phyloP scores from a whole-genome alignment of 768 basidiomycete genomes.

The Porphyrellus cyaneotinctus region DNA sequence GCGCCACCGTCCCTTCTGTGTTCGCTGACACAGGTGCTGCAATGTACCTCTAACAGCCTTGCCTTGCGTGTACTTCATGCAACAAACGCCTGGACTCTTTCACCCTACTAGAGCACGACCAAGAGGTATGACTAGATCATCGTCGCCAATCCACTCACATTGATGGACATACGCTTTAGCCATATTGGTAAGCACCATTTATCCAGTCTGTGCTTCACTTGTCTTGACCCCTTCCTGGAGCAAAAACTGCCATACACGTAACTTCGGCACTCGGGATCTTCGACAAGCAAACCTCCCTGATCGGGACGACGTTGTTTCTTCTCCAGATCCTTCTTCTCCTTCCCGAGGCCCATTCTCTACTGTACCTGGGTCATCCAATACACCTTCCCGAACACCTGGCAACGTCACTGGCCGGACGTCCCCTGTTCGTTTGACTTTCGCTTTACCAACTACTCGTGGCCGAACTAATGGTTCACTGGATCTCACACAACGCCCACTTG shows the following conservation, averaged over 20 bases:
- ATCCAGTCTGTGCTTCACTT: not conserved
- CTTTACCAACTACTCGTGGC: constrained; percentile 28
- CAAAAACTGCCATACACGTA: constrained; percentile 77
- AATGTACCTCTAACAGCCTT: constrained; percentile 46
- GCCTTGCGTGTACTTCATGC: constrained; percentile 74
- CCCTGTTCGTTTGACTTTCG: constrained; percentile 31
- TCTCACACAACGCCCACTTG: constrained; percentile 16
- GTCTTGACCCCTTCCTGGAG: constrained; percentile 36
- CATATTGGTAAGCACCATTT: constrained; percentile 39
- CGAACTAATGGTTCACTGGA: constrained; percentile 25
- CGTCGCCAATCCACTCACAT: not conserved
- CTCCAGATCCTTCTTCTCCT: constrained; percentile 31
- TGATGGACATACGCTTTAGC: constrained; percentile 24
- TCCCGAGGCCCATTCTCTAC: constrained; percentile 21
- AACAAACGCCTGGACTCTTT: constrained; percentile 75
- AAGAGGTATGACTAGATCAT: constrained; percentile 49
- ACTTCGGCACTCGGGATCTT: constrained; percentile 72
- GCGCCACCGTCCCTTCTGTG: not conserved
- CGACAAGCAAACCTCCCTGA: constrained; percentile 67
- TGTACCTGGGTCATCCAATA: constrained; percentile 4
- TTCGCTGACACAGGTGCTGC: constrained; percentile 1
- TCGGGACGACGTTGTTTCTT: constrained; percentile 34
- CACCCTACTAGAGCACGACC: constrained; percentile 77
- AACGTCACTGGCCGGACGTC: constrained; percentile 24
- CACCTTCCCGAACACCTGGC: constrained; percentile 13